phyloP scores from a whole-genome alignment of 495 filamentous ascomycete genomes.

The Jackrogersella multiformis region DNA sequence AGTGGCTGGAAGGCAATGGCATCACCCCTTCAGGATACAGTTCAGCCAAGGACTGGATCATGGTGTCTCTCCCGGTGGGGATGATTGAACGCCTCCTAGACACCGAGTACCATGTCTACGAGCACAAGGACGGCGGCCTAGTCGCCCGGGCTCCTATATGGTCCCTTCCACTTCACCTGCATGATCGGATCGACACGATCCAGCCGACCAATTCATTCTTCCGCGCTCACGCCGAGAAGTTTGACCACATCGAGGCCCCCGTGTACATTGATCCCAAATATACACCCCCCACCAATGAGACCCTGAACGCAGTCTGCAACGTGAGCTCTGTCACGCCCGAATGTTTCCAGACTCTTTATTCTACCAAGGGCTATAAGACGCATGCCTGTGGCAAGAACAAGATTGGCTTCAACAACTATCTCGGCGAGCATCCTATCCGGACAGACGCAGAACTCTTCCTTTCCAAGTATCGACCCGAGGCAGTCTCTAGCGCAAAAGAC shows the following conservation, averaged over 20 bases:
- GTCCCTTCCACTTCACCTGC: constrained; percentile 68
- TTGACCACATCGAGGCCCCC: constrained; percentile 36
- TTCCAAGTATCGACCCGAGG: constrained; percentile 59
- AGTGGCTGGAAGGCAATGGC: constrained; percentile 63
- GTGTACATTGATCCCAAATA: constrained; percentile 39
- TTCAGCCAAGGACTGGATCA: constrained; percentile 61
- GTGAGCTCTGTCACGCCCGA: constrained; percentile 60
- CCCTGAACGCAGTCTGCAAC: constrained; percentile 58
- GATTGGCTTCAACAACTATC: constrained; percentile 60
- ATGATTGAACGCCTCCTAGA: constrained; percentile 64
- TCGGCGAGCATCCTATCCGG: constrained; percentile 59
- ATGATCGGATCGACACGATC: constrained; percentile 67
- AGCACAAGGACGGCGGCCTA: constrained; percentile 54
- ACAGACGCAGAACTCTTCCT: constrained; percentile 61
- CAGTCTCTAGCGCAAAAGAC: constrained; percentile 49
- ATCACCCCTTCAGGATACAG: constrained; percentile 62
- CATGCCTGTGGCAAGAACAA: constrained; percentile 55
- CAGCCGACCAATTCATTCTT: constrained; percentile 75
- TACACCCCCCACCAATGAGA: constrained; percentile 34
- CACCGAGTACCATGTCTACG: constrained; percentile 67
- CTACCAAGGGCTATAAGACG: constrained; percentile 60
- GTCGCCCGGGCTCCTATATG: constrained; percentile 68
- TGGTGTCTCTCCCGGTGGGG: constrained; percentile 56
- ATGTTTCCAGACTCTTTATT: constrained; percentile 65
- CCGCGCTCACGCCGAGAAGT: constrained; percentile 39